Percentiles rank a stretch among this genome's conserved stretches.
Conservation (phyloP, 1,139 yeast species). For the Hyphopichia fennica region DNA sequence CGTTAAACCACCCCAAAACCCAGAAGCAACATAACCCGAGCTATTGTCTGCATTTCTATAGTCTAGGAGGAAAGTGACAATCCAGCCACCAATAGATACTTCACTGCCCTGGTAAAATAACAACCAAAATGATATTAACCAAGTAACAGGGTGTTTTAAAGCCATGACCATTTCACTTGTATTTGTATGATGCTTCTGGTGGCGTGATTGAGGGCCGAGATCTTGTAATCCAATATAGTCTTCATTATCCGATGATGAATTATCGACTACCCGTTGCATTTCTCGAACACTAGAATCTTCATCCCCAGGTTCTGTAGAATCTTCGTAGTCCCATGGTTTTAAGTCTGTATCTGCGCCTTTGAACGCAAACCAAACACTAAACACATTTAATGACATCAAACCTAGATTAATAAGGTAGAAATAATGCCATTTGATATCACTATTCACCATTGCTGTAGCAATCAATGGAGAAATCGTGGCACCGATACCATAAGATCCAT, state of each 20-base stretch:
- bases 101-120: conserved; percentile 70
- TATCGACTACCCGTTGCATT: no score
- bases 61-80: conserved; percentile 60
- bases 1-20: conserved; percentile 72
- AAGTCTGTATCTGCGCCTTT: conserved; percentile 45
- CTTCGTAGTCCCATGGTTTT: conserved; percentile 27
- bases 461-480: conserved; percentile 61
- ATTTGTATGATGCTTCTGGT: not conserved
- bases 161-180: conserved; percentile 24
- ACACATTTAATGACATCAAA: conserved; percentile 25
- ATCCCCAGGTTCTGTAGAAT: not conserved
- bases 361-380: conserved; percentile 36
- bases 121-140: conserved; percentile 55
- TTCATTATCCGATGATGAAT: conserved; percentile 3
- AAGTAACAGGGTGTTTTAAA: conserved; percentile 43
- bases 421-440: conserved; percentile 53
- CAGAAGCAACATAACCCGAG: conserved; percentile 67
- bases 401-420: conserved; percentile 53
- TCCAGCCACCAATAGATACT: conserved; percentile 72
- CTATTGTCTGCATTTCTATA: conserved; percentile 50
- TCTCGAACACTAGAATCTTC: not conserved
- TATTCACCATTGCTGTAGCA: conserved; percentile 52
- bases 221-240: conserved; percentile 10
- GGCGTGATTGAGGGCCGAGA: conserved; percentile 1
- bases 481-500: conserved; percentile 64